phyloP scores from a whole-genome alignment of 2,329 filamentous ascomycete species.

The Colletotrichum noveboracense region DNA sequence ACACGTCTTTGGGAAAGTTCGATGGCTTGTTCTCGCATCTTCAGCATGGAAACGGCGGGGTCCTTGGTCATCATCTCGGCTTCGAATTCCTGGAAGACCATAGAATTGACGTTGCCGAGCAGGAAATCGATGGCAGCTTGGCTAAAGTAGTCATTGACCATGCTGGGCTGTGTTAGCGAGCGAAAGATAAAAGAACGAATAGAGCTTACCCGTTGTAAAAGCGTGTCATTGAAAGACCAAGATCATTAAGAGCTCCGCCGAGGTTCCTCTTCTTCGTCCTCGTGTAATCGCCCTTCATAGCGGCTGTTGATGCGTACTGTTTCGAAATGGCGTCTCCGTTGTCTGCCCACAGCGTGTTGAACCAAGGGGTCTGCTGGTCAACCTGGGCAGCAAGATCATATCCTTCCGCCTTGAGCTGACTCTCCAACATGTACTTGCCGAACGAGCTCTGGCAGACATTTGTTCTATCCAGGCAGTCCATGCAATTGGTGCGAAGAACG shows the following conservation, averaged over 20 bases:
- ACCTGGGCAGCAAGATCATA: conserved; percentile 76
- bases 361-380: conserved; percentile 87
- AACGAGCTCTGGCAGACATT: conserved; percentile 96
- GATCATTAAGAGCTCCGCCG: conserved; percentile 87
- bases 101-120: conserved; percentile 82
- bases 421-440: conserved; percentile 80
- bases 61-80: conserved; percentile 92
- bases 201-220: conserved; percentile 67
- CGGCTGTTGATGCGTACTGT: conserved; percentile 94
- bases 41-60: conserved; percentile 84
- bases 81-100: conserved; percentile 94
- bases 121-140: conserved; percentile 95
- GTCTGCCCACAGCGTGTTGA: conserved; percentile 96
- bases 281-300: conserved; percentile 96
- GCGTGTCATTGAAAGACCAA: conserved; percentile 84
- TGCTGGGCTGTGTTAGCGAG: conserved; percentile 58
- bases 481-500: conserved; percentile 93
- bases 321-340: conserved; percentile 96
- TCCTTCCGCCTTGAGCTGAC: conserved; percentile 77
- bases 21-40: conserved; percentile 86
- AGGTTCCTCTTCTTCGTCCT: conserved; percentile 90
- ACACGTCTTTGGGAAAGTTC: conserved; percentile 88
- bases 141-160: conserved; percentile 97
- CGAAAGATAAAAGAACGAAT: not conserved
- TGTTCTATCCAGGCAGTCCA: conserved; percentile 96